Evolutionary conservation across 306 rosid genomes (phyloP).

Genomic region (Cicer chorassanicum): DNA sequence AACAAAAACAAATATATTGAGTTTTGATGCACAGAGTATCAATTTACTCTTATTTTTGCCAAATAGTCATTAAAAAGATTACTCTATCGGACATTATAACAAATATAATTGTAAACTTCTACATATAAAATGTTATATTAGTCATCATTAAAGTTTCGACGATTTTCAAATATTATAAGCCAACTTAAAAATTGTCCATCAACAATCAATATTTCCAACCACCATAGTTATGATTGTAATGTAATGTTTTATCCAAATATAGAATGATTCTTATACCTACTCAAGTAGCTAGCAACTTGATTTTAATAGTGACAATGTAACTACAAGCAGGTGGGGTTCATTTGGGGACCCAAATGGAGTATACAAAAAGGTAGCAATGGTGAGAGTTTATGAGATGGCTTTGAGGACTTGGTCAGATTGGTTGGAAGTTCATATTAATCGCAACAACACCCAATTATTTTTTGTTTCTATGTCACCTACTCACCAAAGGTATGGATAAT

Average conservation of each 20-base stretch:
- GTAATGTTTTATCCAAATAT: constrained; percentile 3
- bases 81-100: background rate
- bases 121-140: background rate
- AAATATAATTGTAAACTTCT: background rate
- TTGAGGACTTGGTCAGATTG: constrained; percentile 87
- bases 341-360: constrained; percentile 62
- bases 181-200: background rate
- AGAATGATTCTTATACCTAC: background rate
- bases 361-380: constrained; percentile 65
- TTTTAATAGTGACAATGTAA: constrained; percentile 41
- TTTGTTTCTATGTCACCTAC: constrained; percentile 95
- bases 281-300: constrained; percentile 15
- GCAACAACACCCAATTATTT: constrained; percentile 67
- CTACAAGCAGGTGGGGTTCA: constrained; percentile 73
- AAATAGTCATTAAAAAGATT: background rate
- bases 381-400: constrained; percentile 85
- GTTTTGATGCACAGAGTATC: background rate
- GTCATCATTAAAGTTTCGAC: background rate
- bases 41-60: background rate
- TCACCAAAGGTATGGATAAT: constrained; percentile 67
- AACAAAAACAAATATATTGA: background rate
- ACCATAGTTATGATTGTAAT: background rate
- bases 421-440: constrained; percentile 82
- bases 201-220: background rate
- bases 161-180: background rate